Percentiles rank a stretch among this genome's conserved stretches.
Evolutionary conservation across 2,329 filamentous ascomycete species (phyloP).

Genomic region (Lasiodiplodia citricola): DNA sequence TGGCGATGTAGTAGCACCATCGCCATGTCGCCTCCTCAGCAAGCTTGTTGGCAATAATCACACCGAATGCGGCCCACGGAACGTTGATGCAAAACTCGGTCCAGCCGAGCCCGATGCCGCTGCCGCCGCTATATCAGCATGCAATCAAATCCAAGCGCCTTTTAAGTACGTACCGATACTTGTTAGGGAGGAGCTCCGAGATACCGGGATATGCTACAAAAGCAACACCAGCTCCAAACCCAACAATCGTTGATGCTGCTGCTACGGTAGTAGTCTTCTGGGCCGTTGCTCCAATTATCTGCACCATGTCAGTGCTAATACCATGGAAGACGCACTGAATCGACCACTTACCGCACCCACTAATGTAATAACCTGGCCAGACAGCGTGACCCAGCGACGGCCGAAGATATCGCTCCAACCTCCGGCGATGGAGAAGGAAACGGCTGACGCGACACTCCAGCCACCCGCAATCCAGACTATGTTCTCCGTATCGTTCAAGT

Average conservation of each 20-base stretch:
- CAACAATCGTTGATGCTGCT: constrained; percentile 29
- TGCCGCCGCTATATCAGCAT: neutral
- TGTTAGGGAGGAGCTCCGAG: constrained; percentile 33
- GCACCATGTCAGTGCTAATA: neutral
- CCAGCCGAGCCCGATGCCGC: constrained; percentile 37
- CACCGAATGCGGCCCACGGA: constrained; percentile 45
- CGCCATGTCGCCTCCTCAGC: constrained; percentile 45
- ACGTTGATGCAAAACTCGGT: constrained; percentile 33
- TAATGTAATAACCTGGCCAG: constrained; percentile 38
- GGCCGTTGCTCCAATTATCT: constrained; percentile 44
- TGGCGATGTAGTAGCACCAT: constrained; percentile 46
- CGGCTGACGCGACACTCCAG: constrained; percentile 37
- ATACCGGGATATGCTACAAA: constrained; percentile 29
- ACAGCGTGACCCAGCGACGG: constrained; percentile 38
- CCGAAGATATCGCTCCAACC: constrained; percentile 43
- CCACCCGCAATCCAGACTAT: constrained; percentile 37
- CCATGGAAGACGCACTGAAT: constrained; percentile 23
- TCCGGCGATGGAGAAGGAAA: constrained; percentile 41
- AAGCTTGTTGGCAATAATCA: constrained; percentile 50
- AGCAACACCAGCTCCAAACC: constrained; percentile 9
- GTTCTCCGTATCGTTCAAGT: constrained; percentile 30
- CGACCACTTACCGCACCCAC: constrained; percentile 34
- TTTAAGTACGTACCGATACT: constrained; percentile 27
- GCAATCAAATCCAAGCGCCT: neutral
- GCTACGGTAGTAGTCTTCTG: constrained; percentile 41